These are phyloP conservation scores for Gastrolobium bilobum DNA, from an alignment of 306 rosid species.

Conservation along the genomic window DNA sequence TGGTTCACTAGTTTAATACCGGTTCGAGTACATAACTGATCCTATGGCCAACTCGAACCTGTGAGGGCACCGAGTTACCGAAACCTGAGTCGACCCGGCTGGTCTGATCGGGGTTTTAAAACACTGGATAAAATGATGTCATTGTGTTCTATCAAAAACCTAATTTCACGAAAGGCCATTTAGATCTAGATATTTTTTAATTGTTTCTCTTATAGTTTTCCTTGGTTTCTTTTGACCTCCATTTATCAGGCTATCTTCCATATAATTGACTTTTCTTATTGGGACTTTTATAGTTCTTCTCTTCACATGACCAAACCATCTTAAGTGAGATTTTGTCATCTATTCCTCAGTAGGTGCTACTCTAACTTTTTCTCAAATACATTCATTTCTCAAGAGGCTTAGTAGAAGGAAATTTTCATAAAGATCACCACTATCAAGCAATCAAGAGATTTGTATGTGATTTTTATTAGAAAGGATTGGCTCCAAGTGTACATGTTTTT, in stretches of 20 bases:
- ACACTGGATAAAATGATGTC: no score
- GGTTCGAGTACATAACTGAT: no score
- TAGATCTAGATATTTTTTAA: not conserved
- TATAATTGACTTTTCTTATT: not conserved
- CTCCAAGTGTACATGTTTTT: not conserved
- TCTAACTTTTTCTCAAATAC: not conserved
- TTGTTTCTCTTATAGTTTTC: not conserved
- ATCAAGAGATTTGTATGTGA: conserved; percentile 2
- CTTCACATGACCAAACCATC: not conserved
- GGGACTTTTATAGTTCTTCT: not conserved
- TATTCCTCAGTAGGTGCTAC: not conserved
- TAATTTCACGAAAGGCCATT: not conserved
- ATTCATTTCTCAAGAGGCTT: not conserved
- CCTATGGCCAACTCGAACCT: no score
- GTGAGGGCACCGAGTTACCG: no score
- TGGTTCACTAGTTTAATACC: no score
- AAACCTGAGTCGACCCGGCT: no score
- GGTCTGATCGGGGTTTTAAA: no score
- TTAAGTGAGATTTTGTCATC: not conserved
- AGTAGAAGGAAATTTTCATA: not conserved
- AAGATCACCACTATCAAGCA: not conserved
- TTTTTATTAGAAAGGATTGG: conserved; percentile 4
- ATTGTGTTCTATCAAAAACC: not conserved
- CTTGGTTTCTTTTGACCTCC: not conserved
- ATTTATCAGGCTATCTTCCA: not conserved